Percentiles rank a stretch among this genome's conserved stretches.
Evolutionary conservation across 768 basidiomycete genomes (phyloP).

Genomic region (Tremella yokohamensis): DNA sequence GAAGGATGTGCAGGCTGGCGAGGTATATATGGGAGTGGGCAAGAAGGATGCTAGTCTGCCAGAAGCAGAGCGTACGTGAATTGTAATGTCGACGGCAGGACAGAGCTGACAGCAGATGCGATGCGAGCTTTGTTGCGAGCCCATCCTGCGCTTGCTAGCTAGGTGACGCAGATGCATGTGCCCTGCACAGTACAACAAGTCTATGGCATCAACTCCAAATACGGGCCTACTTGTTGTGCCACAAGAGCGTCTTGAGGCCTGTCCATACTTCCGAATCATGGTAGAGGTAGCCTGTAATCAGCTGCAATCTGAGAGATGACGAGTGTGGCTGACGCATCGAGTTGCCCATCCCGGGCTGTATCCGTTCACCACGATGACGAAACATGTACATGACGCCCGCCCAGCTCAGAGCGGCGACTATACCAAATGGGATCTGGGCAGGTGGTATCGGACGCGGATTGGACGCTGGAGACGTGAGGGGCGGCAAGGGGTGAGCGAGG

Average conservation of each 20-base stretch:
- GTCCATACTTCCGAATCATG: conserved; percentile 86
- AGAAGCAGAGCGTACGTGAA: conserved; percentile 39
- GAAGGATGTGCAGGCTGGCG: neutral
- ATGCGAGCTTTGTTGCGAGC: neutral
- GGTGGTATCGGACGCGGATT: conserved; percentile 68
- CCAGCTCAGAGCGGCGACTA: conserved; percentile 87
- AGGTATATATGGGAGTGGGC: conserved; percentile 32
- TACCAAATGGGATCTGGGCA: conserved; percentile 73
- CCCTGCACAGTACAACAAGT: neutral
- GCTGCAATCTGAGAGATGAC: neutral
- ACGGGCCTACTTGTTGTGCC: conserved; percentile 70
- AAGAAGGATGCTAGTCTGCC: conserved; percentile 39
- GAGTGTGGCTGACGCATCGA: conserved; percentile 63
- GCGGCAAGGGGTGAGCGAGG: conserved; percentile 44
- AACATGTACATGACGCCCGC: conserved; percentile 97
- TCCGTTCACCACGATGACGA: conserved; percentile 76
- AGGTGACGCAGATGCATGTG: neutral
- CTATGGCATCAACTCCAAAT: neutral
- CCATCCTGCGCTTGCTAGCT: neutral
- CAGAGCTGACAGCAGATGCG: neutral
- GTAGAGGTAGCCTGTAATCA: conserved; percentile 66
- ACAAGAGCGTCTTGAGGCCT: conserved; percentile 74
- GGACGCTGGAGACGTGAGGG: conserved; percentile 44
- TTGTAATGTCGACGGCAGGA: neutral
- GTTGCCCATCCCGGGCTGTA: conserved; percentile 95